Percentiles rank a stretch among this genome's conserved stretches.
phyloP scores from a whole-genome alignment of 2,329 filamentous ascomycete species.

The Diaporthe capsici region DNA sequence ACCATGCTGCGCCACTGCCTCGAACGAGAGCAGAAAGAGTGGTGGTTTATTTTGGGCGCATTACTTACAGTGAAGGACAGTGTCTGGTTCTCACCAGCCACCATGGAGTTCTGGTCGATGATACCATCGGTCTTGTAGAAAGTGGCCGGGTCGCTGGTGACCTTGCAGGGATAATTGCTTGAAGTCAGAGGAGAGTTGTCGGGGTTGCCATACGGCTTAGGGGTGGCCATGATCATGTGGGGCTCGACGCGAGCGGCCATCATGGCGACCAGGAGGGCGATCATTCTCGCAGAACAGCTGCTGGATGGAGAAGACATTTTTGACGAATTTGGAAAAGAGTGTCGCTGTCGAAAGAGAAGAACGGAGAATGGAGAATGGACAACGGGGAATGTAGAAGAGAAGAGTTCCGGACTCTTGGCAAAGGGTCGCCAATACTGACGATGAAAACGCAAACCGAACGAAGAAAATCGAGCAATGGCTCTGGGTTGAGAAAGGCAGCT shows the following conservation, averaged over 20 bases:
- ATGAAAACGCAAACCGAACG: conserved; percentile 15
- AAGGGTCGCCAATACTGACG: not conserved
- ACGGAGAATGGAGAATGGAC: not conserved
- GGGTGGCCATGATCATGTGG: conserved; percentile 48
- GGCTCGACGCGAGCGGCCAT: conserved; percentile 18
- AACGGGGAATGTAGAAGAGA: not conserved
- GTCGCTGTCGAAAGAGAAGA: conserved; percentile 12
- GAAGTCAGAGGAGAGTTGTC: conserved; percentile 40
- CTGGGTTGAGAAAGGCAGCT: conserved; percentile 3
- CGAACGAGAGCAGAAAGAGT: not conserved
- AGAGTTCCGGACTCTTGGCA: conserved; percentile 31
- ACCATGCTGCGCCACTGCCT: not conserved
- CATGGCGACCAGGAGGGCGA: conserved; percentile 20
- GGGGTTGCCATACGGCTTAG: conserved; percentile 41
- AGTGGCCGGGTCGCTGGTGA: conserved; percentile 36
- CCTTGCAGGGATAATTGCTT: conserved; percentile 41
- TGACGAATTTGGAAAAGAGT: conserved; percentile 27
- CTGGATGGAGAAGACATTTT: not conserved
- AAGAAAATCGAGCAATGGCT: not conserved
- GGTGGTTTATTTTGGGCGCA: too few relatives aligned
- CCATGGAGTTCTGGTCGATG: conserved; percentile 36
- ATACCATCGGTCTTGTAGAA: conserved; percentile 41
- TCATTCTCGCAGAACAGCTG: not conserved
- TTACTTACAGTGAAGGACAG: conserved; percentile 33
- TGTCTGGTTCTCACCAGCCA: conserved; percentile 39